Percentiles rank a stretch among this genome's conserved stretches.
Evolutionary conservation across 768 basidiomycete genomes (phyloP).

Genomic region (Rhizopogon roseolus): DNA sequence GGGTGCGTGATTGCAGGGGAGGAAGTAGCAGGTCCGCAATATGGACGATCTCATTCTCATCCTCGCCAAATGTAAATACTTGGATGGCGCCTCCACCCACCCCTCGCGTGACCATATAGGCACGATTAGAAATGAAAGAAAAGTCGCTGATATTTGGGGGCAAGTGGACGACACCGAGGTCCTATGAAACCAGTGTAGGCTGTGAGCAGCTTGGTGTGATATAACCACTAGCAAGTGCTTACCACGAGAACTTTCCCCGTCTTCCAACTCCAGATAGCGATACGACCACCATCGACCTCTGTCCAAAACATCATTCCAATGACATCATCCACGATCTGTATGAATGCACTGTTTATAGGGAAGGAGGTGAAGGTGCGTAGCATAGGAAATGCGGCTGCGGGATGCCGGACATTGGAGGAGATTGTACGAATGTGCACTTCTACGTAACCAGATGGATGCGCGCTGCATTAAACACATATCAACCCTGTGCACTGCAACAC

Average conservation of each 20-base stretch:
- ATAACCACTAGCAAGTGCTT: slow-evolving; percentile 11
- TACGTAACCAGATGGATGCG: slow-evolving; percentile 11
- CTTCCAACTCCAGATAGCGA: slow-evolving; percentile 49
- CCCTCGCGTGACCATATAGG: slow-evolving; percentile 37
- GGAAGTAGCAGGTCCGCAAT: slow-evolving; percentile 14
- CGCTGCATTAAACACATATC: neutral
- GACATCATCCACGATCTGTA: slow-evolving; percentile 53
- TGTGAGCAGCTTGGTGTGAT: neutral
- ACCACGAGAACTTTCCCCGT: slow-evolving; percentile 39
- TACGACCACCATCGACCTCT: slow-evolving; percentile 18
- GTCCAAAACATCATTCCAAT: slow-evolving; percentile 43
- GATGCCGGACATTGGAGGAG: slow-evolving; percentile 37
- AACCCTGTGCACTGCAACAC: too few species aligned
- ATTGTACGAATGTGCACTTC: slow-evolving; percentile 43
- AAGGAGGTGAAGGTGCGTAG: slow-evolving; percentile 21
- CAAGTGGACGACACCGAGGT: slow-evolving; percentile 16
- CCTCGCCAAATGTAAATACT: slow-evolving; percentile 34
- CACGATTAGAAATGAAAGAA: slow-evolving; percentile 39
- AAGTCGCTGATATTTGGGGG: slow-evolving; percentile 36
- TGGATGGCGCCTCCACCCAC: slow-evolving; percentile 32
- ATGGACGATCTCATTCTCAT: slow-evolving; percentile 11
- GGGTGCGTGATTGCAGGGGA: slow-evolving; percentile 1
- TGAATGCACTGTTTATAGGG: slow-evolving; percentile 26
- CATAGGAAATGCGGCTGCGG: slow-evolving; percentile 29
- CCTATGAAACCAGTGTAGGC: slow-evolving; percentile 18